Percentiles rank a stretch among this genome's conserved stretches.
These are phyloP conservation scores for Apium graveolens DNA, from an alignment of 129 eudicot species.

Conservation along the genomic window DNA sequence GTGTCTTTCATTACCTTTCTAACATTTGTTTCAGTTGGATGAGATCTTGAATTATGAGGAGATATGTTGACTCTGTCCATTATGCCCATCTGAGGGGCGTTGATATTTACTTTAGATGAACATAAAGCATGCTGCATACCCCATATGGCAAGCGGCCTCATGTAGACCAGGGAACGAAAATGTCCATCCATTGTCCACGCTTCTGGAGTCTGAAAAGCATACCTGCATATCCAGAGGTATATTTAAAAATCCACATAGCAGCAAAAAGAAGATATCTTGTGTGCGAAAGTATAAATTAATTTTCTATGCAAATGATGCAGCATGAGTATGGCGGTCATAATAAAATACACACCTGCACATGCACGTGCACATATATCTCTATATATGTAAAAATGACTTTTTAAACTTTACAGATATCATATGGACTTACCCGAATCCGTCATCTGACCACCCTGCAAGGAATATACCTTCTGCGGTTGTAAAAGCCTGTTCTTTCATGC, in stretches of 20 bases:
- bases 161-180: constrained; percentile 80
- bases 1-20: constrained; percentile 40
- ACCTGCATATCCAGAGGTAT: constrained; percentile 32
- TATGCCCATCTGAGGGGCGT: constrained; percentile 52
- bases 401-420: background rate
- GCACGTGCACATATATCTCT: background rate
- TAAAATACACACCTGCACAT: background rate
- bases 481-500: constrained; percentile 81
- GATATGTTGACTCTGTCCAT: constrained; percentile 49
- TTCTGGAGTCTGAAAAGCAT: constrained; percentile 91
- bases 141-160: constrained; percentile 97
- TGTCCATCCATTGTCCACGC: constrained; percentile 93
- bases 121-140: constrained; percentile 88
- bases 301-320: background rate
- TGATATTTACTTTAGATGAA: constrained; percentile 35
- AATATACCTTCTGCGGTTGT: constrained; percentile 90
- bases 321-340: background rate
- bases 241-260: background rate
- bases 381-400: background rate
- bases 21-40: constrained; percentile 28
- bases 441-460: constrained; percentile 94
- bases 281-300: background rate
- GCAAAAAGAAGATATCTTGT: background rate
- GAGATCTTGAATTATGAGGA: constrained; percentile 13
- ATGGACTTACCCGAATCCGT: constrained; percentile 70